These are phyloP conservation scores for Phytophthora constricta DNA, from an alignment of 352 stramenopile species.

Conservation along the genomic window DNA sequence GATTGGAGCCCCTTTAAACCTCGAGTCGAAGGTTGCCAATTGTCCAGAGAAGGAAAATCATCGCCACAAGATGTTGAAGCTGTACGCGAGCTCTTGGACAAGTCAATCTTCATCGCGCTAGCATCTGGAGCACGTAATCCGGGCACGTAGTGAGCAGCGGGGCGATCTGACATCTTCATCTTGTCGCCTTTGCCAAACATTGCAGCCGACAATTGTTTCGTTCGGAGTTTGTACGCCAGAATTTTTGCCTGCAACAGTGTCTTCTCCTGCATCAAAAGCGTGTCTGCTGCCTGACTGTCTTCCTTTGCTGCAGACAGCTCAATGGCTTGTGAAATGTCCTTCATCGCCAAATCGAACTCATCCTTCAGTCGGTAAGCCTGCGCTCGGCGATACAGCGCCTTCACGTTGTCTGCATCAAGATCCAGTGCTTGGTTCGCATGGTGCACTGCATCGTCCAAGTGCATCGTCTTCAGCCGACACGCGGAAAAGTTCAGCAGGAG, in stretches of 20 bases:
- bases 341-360: constrained; percentile 64
- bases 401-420: constrained; percentile 61
- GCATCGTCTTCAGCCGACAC: constrained; percentile 74
- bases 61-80: constrained; percentile 12
- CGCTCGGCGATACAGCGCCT: constrained; percentile 74
- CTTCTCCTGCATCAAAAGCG: constrained; percentile 62
- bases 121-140: constrained; percentile 23
- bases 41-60: constrained; percentile 43
- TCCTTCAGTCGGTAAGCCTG: constrained; percentile 71
- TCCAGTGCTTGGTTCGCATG: constrained; percentile 64
- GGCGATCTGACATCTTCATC: background rate
- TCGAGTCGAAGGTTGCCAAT: constrained; percentile 49
- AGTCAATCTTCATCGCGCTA: constrained; percentile 35
- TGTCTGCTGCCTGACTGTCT: constrained; percentile 27
- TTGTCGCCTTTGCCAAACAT: constrained; percentile 69
- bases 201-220: constrained; percentile 67
- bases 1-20: constrained; percentile 48
- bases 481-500: constrained; percentile 80
- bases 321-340: constrained; percentile 56
- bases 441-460: constrained; percentile 77
- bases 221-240: constrained; percentile 74
- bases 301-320: constrained; percentile 22
- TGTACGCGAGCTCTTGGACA: constrained; percentile 29
- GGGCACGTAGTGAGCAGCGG: background rate
- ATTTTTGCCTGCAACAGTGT: constrained; percentile 67